phyloP scores from a whole-genome alignment of 495 filamentous ascomycete species.

The Polyplosphaeria fusca region DNA sequence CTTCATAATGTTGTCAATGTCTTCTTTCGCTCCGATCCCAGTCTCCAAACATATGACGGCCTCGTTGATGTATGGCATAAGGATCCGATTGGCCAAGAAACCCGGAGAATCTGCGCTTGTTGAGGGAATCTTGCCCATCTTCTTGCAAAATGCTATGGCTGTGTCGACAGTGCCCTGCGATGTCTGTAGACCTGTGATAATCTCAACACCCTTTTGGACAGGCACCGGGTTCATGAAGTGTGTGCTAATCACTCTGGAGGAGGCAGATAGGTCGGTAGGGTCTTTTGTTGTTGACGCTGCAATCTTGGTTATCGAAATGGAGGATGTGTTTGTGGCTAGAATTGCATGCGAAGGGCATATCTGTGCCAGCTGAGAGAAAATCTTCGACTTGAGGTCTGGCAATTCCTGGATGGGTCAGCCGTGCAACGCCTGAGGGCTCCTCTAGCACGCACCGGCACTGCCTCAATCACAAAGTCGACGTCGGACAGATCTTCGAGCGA shows the following conservation, averaged over 20 bases:
- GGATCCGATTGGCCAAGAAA: conserved; percentile 92
- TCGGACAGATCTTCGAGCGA: conserved; percentile 74
- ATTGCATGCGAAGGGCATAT: conserved; percentile 85
- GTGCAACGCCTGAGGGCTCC: neutral
- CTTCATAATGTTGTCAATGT: conserved; percentile 98
- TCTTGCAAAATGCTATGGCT: conserved; percentile 80
- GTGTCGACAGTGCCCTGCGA: conserved; percentile 74
- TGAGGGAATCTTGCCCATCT: conserved; percentile 90
- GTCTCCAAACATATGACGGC: conserved; percentile 96
- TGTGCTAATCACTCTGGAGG: conserved; percentile 87
- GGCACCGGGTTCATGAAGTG: conserved; percentile 99
- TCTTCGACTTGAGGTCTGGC: conserved; percentile 73
- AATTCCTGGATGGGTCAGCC: conserved; percentile 57
- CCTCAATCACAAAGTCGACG: conserved; percentile 97
- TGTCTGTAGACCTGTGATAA: conserved; percentile 91
- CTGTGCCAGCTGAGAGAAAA: conserved; percentile 80
- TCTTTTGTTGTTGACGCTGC: conserved; percentile 71
- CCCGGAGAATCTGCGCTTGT: conserved; percentile 85
- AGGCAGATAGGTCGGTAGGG: conserved; percentile 72
- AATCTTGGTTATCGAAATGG: conserved; percentile 94
- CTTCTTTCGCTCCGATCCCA: conserved; percentile 77
- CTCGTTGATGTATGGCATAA: conserved; percentile 99
- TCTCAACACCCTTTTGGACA: conserved; percentile 95
- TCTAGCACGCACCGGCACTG: conserved; percentile 61
- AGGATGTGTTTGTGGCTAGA: conserved; percentile 95